Percentiles rank a stretch among this genome's conserved stretches.
These are phyloP conservation scores for Fraxinus cuspidata DNA, from an alignment of 257 asterid genomes.

Conservation along the genomic window DNA sequence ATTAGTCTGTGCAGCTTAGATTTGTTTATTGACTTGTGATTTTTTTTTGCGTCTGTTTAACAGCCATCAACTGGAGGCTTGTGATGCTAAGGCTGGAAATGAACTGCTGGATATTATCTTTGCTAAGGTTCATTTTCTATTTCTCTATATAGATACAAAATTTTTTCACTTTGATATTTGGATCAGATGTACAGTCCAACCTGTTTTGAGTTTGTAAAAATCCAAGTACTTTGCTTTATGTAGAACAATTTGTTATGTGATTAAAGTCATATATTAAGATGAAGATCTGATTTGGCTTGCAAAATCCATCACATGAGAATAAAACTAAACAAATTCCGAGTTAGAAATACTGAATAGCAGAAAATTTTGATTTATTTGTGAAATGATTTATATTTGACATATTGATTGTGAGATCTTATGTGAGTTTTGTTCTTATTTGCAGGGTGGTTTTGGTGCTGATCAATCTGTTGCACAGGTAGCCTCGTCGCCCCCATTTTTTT, in stretches of 20 bases:
- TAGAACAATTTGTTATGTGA: background rate
- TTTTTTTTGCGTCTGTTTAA: background rate
- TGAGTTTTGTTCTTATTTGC: constrained; percentile 13
- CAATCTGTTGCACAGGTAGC: constrained; percentile 62
- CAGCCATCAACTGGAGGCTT: constrained; percentile 79
- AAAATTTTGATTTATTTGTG: too few relatives aligned
- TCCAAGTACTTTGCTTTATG: background rate
- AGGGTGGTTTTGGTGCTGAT: constrained; percentile 65
- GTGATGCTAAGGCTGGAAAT: constrained; percentile 81
- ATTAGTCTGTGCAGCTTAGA: background rate
- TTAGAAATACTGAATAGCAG: background rate
- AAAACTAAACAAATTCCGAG: background rate
- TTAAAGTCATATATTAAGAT: background rate
- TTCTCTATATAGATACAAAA: background rate
- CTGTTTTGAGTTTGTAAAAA: constrained; percentile 11
- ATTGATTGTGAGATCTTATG: background rate
- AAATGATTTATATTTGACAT: too few relatives aligned
- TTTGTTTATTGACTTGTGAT: background rate
- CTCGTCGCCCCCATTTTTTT: constrained; percentile 99
- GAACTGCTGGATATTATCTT: constrained; percentile 82
- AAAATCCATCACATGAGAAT: background rate
- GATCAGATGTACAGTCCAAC: constrained; percentile 17
- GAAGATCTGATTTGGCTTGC: background rate
- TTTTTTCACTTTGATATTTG: background rate
- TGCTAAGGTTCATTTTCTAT: constrained; percentile 56